Evolutionary conservation across 331 rosid genomes (phyloP).

Genomic region (Phaseolus coccineus): DNA sequence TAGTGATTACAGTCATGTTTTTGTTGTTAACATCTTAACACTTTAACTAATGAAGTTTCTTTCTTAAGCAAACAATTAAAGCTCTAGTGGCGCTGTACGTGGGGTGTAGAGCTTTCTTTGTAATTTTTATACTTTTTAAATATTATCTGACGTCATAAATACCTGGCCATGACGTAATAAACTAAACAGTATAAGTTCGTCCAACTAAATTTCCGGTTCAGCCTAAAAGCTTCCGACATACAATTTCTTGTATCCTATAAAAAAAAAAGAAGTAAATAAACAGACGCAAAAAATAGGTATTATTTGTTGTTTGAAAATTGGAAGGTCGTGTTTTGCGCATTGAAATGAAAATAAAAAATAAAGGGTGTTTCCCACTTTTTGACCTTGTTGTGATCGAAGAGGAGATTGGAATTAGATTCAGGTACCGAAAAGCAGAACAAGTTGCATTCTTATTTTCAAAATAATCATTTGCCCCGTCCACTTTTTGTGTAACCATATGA

Average conservation of each 20-base stretch:
- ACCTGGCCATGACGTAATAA: constrained; percentile 36
- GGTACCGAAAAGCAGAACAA: constrained; percentile 46
- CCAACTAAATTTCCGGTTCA: background rate
- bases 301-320: constrained; percentile 19
- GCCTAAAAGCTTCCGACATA: background rate
- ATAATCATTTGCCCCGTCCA: constrained; percentile 46
- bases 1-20: too few species aligned
- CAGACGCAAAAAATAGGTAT: background rate
- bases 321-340: constrained; percentile 24
- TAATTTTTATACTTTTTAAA: background rate
- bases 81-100: background rate
- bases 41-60: constrained; percentile 14
- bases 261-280: background rate
- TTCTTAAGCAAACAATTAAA: constrained; percentile 34
- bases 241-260: constrained; percentile 13
- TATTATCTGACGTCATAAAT: constrained; percentile 35
- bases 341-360: background rate
- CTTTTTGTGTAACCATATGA: constrained; percentile 43
- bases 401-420: constrained; percentile 55
- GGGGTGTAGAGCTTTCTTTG: background rate
- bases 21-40: too few species aligned
- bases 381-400: constrained; percentile 50
- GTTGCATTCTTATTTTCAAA: constrained; percentile 50
- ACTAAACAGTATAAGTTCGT: constrained; percentile 14
- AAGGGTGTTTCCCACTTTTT: constrained; percentile 38